These are phyloP conservation scores for Mortierella sp. DNA, from an alignment of 371 early-diverging fungal species.

Conservation along the genomic window DNA sequence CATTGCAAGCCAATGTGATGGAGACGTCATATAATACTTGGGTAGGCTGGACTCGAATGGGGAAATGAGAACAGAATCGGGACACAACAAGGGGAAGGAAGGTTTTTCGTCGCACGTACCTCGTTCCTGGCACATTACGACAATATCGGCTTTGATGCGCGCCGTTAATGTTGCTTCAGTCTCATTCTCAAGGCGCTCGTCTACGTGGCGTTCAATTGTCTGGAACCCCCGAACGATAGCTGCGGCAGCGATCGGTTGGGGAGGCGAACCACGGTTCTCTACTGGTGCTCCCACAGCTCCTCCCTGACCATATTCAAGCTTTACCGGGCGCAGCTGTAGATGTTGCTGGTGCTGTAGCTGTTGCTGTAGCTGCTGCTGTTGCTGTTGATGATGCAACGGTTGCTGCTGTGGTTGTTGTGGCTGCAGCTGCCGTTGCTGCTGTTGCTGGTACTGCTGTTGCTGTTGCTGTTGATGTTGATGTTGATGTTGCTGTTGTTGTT, in stretches of 20 bases:
- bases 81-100: not conserved
- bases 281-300: constrained; percentile 5
- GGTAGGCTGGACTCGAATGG: no score
- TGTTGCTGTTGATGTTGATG: constrained; percentile 8
- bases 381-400: constrained; percentile 4
- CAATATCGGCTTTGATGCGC: constrained; percentile 75
- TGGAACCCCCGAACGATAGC: constrained; percentile 53
- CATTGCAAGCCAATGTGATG: no score
- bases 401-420: constrained; percentile 6
- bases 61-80: not conserved
- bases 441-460: constrained; percentile 9
- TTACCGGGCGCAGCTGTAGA: constrained; percentile 1
- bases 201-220: constrained; percentile 65
- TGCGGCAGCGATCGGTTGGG: not conserved
- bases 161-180: constrained; percentile 62
- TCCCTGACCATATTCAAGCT: not conserved
- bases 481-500: constrained; percentile 1
- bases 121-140: constrained; percentile 80
- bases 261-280: constrained; percentile 15
- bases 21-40: no score
- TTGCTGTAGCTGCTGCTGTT: constrained; percentile 12
- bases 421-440: not conserved
- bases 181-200: constrained; percentile 65
- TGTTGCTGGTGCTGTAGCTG: constrained; percentile 12
- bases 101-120: constrained; percentile 53